Conservation (phyloP, 768 basidiomycete species). For the Sarcodon aspratus region DNA sequence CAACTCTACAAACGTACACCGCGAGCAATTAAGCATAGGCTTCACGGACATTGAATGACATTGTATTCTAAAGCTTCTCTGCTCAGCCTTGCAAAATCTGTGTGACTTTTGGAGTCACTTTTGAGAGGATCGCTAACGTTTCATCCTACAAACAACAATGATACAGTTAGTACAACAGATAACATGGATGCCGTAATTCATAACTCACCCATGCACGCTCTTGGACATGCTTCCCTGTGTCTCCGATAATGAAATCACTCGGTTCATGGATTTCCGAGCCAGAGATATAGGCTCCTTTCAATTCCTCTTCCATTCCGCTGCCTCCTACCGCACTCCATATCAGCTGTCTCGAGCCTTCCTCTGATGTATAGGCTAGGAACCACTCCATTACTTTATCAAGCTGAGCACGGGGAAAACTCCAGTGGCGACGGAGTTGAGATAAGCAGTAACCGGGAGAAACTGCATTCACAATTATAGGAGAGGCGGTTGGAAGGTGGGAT, state of each 20-base stretch:
- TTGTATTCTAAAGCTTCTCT: no score
- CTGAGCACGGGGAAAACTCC: constrained; percentile 1
- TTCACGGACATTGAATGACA: no score
- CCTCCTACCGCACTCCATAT: constrained; percentile 20
- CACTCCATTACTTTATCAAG: constrained; percentile 5
- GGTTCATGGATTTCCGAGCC: constrained; percentile 16
- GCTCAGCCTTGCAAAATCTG: no score
- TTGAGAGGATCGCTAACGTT: background rate
- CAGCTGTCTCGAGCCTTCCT: constrained; percentile 24
- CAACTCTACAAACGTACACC: no score
- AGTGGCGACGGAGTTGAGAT: constrained; percentile 17
- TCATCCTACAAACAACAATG: background rate
- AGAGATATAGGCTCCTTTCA: constrained; percentile 19
- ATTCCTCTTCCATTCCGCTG: constrained; percentile 7
- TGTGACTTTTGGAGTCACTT: background rate
- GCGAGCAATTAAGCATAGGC: no score
- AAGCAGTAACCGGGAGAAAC: constrained; percentile 25
- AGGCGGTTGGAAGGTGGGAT: constrained; percentile 16
- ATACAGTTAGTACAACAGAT: no score
- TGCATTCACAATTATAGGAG: constrained; percentile 18
- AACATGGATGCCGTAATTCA: no score
- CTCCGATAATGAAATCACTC: constrained; percentile 20
- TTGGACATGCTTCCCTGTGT: constrained; percentile 18
- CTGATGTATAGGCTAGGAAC: constrained; percentile 19
- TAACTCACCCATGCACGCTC: constrained; percentile 22